phyloP scores from a whole-genome alignment of 2,329 filamentous ascomycete species.

The Niveomyces coronatus region DNA sequence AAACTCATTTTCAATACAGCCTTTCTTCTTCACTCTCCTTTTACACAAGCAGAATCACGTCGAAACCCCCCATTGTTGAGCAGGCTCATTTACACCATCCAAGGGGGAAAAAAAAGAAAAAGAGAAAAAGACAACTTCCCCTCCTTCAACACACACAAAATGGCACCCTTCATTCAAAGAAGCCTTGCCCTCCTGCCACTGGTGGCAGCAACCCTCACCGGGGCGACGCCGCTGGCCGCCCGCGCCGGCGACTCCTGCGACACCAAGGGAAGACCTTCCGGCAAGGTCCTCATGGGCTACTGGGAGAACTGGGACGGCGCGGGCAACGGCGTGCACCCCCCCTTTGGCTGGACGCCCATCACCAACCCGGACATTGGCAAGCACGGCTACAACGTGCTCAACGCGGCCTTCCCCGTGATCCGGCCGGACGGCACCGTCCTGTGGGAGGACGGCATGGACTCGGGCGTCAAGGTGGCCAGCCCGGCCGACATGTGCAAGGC shows the following conservation, averaged over 20 bases:
- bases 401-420: conserved; percentile 25
- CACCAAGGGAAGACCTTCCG: conserved; percentile 22
- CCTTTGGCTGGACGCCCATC: conserved; percentile 24
- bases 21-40: too few species aligned
- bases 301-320: conserved; percentile 28
- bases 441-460: conserved; percentile 25
- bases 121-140: too few species aligned
- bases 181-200: conserved; percentile 12
- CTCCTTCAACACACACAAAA: not conserved
- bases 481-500: conserved; percentile 24
- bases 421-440: conserved; percentile 22
- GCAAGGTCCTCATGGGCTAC: conserved; percentile 25
- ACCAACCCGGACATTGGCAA: conserved; percentile 17
- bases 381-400: conserved; percentile 26
- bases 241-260: conserved; percentile 18
- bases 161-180: conserved; percentile 13
- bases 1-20: too few species aligned
- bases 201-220: conserved; percentile 9
- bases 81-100: too few species aligned
- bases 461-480: conserved; percentile 19
- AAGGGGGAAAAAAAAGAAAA: too few species aligned
- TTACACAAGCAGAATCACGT: too few species aligned
- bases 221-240: conserved; percentile 8
- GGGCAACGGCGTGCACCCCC: conserved; percentile 22
- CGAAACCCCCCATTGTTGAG: not conserved